These are phyloP conservation scores for Fraxinus greggii DNA, from an alignment of 305 asterid species.

Conservation along the genomic window DNA sequence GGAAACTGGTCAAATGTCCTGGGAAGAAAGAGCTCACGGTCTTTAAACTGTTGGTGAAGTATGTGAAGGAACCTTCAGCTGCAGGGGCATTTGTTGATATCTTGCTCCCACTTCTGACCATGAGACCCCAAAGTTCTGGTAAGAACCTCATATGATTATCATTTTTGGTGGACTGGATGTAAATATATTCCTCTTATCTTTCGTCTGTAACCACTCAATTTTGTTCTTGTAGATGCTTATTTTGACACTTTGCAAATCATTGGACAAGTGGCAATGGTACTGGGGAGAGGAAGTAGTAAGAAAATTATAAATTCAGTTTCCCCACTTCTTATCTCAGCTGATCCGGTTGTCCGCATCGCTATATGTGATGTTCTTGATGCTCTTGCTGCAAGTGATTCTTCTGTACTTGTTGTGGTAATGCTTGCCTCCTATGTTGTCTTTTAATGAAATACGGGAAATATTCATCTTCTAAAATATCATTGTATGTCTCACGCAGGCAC, in stretches of 20 bases:
- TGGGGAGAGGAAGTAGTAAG: constrained; percentile 53
- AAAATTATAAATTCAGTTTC: constrained; percentile 57
- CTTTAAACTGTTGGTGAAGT: constrained; percentile 64
- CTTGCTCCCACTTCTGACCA: constrained; percentile 69
- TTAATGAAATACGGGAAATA: not conserved
- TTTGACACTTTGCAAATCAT: constrained; percentile 54
- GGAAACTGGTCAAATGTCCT: constrained; percentile 58
- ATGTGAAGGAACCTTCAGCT: constrained; percentile 58
- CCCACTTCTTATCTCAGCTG: constrained; percentile 72
- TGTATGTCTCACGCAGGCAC: constrained; percentile 54
- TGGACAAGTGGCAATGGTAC: constrained; percentile 46
- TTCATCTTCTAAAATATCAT: constrained; percentile 21
- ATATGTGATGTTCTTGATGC: constrained; percentile 83
- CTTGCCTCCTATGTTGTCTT: constrained; percentile 13
- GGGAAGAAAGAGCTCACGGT: constrained; percentile 66
- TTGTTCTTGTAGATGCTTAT: constrained; percentile 56
- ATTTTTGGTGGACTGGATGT: constrained; percentile 1
- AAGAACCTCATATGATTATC: constrained; percentile 26
- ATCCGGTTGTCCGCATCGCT: constrained; percentile 51
- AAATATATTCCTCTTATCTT: not conserved
- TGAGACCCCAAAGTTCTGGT: constrained; percentile 67
- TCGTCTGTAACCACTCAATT: constrained; percentile 1
- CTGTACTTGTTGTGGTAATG: constrained; percentile 60
- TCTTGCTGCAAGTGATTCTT: constrained; percentile 63
- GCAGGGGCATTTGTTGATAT: constrained; percentile 71